A percentile compares a stretch with the other conserved stretches of the same genome.
These are phyloP conservation scores for Diaporthe sp. DNA, from an alignment of 2,329 filamentous ascomycete species.

Conservation along the genomic window DNA sequence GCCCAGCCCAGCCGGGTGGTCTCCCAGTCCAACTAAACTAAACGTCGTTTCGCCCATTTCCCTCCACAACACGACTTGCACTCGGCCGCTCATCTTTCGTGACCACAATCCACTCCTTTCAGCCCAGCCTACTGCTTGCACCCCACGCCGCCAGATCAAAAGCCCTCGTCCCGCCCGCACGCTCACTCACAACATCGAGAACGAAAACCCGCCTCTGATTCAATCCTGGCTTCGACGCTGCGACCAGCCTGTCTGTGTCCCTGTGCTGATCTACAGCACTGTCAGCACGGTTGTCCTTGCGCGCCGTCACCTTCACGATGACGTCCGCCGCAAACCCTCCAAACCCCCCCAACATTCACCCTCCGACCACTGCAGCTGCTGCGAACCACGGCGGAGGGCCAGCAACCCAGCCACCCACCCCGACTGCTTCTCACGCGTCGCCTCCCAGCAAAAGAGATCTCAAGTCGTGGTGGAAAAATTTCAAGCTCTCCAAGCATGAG, in stretches of 20 bases:
- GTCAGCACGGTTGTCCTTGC: slow-evolving; percentile 36
- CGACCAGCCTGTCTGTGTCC: slow-evolving; percentile 25
- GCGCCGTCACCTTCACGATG: slow-evolving; percentile 40
- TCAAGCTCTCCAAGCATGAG: slow-evolving; percentile 77
- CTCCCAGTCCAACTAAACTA: slow-evolving; percentile 16
- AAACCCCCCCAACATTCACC: slow-evolving; percentile 34
- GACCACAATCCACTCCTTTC: slow-evolving; percentile 31
- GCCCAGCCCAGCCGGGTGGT: slow-evolving; percentile 11
- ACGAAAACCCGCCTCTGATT: slow-evolving; percentile 19
- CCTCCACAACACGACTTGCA: slow-evolving; percentile 30
- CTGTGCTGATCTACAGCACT: slow-evolving; percentile 31
- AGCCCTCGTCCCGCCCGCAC: background rate
- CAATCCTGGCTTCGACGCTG: slow-evolving; percentile 18
- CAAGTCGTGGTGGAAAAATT: slow-evolving; percentile 97
- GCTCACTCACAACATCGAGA: background rate
- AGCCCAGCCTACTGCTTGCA: slow-evolving; percentile 25
- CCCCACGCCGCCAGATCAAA: slow-evolving; percentile 12
- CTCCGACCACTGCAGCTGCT: slow-evolving; percentile 30
- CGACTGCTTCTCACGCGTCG: slow-evolving; percentile 66
- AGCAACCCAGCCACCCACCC: slow-evolving; percentile 33
- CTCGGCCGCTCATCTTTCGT: slow-evolving; percentile 32
- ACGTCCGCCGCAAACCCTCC: slow-evolving; percentile 38
- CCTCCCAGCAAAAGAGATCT: slow-evolving; percentile 89
- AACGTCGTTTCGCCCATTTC: slow-evolving; percentile 20
- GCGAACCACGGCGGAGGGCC: slow-evolving; percentile 26